Evolutionary conservation across 2,329 filamentous ascomycete species (phyloP), one percentile per base, ranked within the genome.

Genomic region (Coniella lustricola): DNA sequence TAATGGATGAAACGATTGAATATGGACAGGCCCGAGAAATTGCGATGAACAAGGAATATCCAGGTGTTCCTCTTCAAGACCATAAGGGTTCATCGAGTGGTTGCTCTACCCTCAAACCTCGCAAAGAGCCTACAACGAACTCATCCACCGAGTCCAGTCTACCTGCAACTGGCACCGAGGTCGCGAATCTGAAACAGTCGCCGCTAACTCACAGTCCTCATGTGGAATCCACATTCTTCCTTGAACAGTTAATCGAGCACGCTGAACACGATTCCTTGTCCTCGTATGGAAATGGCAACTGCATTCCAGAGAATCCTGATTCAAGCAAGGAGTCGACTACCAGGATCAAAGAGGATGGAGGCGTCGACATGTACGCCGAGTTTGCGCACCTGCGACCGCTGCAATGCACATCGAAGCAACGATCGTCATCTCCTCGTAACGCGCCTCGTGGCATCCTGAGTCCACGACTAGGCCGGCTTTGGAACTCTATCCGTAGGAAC

Each of bases 11-110:
- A 18, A 44, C 42, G 7, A 31, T 49, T 17, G 45, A 46, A 20
- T 51, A 51, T 8, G 52, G 49, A 18, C 42, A 49, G 25, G 52
- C 49, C 3, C 41, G 45, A 17, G 38, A 54, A 34, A 35, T 54
- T 2, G 34, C 32, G 1, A 48, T 54, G 7, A 31, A 38, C 25
- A 51, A 40, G 14, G 18, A 41, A 17, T 14, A 46, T 14, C 32
- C 43, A 20, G 42, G 42, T 16, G 42, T 40, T 25, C 37, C 47
- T 10, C 20, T 40, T 1, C 21, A 25, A 33, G 33, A 46, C 36
- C 17, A 22, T n/a, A 33, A 39, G 31, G 17, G 4, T 35, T 5
- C 17, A 3, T 17, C 20, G 10, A 39, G 21, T 34, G 22, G 16
- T n/a, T n/a, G 25, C 10, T 16, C 25, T 17, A 10, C 17, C 14